These are phyloP conservation scores for Fonsecaea pedrosoi DNA, from an alignment of 2,329 filamentous ascomycete species.

Conservation along the genomic window DNA sequence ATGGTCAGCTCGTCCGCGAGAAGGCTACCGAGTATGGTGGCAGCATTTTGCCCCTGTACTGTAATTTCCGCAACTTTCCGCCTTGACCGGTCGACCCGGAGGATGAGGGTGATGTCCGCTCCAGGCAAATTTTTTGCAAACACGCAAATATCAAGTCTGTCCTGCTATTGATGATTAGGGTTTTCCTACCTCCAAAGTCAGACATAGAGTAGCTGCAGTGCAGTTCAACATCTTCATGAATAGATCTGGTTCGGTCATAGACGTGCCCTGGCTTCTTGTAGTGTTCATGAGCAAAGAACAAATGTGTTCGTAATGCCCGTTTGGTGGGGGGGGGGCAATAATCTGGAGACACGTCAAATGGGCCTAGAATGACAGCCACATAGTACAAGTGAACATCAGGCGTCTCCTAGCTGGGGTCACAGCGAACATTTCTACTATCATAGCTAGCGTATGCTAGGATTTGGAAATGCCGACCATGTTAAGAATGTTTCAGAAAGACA, in stretches of 20 bases:
- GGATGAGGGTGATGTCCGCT: conserved; percentile 10
- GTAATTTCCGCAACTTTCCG: conserved; percentile 36
- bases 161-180: not conserved
- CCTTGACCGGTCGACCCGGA: conserved; percentile 31
- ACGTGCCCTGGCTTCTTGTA: not conserved
- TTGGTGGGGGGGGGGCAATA: not conserved
- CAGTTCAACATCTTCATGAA: not conserved
- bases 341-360: not conserved
- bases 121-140: conserved; percentile 6
- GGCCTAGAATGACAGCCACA: conserved; percentile 5
- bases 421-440: not conserved
- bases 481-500: not conserved
- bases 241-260: not conserved
- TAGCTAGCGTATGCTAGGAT: not conserved
- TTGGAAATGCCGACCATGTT: not conserved
- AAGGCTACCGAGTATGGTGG: not conserved
- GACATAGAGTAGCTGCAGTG: not conserved
- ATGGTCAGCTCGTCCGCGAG: conserved; percentile 1
- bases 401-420: not conserved
- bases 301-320: not conserved
- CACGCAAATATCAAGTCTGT: not conserved
- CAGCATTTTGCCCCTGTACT: conserved; percentile 11
- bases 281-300: not conserved
- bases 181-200: not conserved
- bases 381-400: not conserved